Base-by-base conservation (phyloP, 768 basidiomycete genomes). In the Trametes punicea region DNA sequence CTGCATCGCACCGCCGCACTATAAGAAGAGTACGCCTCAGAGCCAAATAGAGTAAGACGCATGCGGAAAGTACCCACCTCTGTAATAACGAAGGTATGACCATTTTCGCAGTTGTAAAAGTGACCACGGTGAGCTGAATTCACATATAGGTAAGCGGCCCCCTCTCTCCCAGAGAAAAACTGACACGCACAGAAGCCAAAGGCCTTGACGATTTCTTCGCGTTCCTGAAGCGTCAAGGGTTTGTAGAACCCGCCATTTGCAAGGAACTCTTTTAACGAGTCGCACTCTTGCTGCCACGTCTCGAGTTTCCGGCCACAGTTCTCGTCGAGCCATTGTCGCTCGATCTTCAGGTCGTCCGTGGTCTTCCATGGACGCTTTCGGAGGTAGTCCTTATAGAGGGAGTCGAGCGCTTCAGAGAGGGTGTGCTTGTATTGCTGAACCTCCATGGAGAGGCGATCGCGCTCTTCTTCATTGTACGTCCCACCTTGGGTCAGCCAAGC, bases 1-100 rank as follows among this genome's bases (percentile, higher is more conserved):
- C 61, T 79, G 18, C 73, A 74, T 79, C 0, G 83, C 84, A 1
- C 81, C 82, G 16, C 83, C 84, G 48, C 83, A 86, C 82, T 85
- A 55, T 10, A 20, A 39, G 34, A 5, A 36, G 5, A 5, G 18
- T 39, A 16, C 13, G 15, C 34, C 57, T 58, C 54, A 20, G 55
- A n/a, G 13, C 6, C 13, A 7, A n/a, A n/a, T n/a, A n/a, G n/a
- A n/a, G 36, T 8, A 16, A 38, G 5, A 2, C 2, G 15, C 20
- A 18, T 16, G 36, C 36, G 13, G 18, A 10, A 33, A 6, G 26
- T 10, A 61, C 72, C 26, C 54, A 85, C 82, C 65, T 85, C 79
- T 0, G 65, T 69, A 30, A 87, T 85, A 2, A 82, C 78, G 52
- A 81, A 87, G 0, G 77, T 73, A 60, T 87, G 85, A 0, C 85